These are phyloP conservation scores for Stropharia rugosoannulata DNA, from an alignment of 768 basidiomycete species.

Conservation along the genomic window DNA sequence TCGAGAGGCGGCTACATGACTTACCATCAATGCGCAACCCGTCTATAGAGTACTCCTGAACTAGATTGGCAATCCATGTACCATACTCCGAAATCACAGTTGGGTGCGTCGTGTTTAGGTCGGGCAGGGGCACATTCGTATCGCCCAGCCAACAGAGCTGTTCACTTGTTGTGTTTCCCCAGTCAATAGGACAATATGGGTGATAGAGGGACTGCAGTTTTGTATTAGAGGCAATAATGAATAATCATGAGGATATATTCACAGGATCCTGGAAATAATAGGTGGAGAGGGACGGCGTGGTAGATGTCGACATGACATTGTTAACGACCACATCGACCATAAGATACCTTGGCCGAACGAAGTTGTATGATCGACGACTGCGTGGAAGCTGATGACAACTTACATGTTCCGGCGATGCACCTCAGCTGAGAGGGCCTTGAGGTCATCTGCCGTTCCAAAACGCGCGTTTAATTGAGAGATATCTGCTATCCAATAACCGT, in stretches of 20 bases:
- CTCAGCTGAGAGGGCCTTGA: conserved; percentile 63
- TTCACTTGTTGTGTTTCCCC: conserved; percentile 65
- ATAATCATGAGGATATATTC: conserved; percentile 6
- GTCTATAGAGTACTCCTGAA: conserved; percentile 73
- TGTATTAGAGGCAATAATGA: too few relatives aligned
- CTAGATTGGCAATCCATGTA: conserved; percentile 66
- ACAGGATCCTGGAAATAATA: conserved; percentile 71
- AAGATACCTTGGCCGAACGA: conserved; percentile 47
- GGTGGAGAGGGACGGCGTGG: conserved; percentile 58
- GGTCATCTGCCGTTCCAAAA: conserved; percentile 74
- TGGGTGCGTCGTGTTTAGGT: conserved; percentile 74
- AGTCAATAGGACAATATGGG: conserved; percentile 75
- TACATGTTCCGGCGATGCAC: conserved; percentile 75
- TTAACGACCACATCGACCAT: conserved; percentile 89
- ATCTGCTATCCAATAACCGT: conserved; percentile 83
- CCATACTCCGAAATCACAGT: conserved; percentile 62
- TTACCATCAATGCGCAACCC: conserved; percentile 83
- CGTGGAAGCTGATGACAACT: conserved; percentile 12
- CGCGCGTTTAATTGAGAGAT: conserved; percentile 62
- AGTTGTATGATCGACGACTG: not conserved
- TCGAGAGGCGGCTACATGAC: conserved; percentile 7
- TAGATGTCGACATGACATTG: conserved; percentile 75
- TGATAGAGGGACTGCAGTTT: conserved; percentile 62
- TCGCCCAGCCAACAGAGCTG: conserved; percentile 88
- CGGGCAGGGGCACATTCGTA: conserved; percentile 66